These are phyloP conservation scores for Auricularia sp. DNA, from an alignment of 768 basidiomycete genomes.

Conservation along the genomic window DNA sequence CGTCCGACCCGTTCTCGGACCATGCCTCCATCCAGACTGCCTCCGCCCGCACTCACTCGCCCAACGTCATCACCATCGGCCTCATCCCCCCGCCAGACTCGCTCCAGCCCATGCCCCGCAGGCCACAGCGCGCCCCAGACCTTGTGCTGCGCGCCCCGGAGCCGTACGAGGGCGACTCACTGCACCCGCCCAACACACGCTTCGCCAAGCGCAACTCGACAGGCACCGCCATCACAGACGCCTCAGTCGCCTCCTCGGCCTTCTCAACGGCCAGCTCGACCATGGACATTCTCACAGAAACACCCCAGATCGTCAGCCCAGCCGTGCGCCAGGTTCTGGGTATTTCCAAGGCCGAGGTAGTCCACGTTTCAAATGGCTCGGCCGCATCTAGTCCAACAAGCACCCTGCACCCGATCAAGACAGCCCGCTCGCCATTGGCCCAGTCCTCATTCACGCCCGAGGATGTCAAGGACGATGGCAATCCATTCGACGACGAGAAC, in stretches of 20 bases:
- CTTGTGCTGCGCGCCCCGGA: slow-evolving; percentile 24
- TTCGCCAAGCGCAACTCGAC: slow-evolving; percentile 34
- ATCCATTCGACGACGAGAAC: slow-evolving; percentile 1
- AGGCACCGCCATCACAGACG: slow-evolving; percentile 43
- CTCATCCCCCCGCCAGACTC: slow-evolving; percentile 51
- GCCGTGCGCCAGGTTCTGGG: slow-evolving; percentile 60
- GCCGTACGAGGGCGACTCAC: slow-evolving; percentile 25
- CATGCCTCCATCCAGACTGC: slow-evolving; percentile 63
- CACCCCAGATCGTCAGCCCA: slow-evolving; percentile 39
- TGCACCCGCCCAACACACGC: slow-evolving; percentile 27
- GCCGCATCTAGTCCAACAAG: neutral
- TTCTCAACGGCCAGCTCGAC: slow-evolving; percentile 67
- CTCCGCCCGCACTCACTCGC: slow-evolving; percentile 61
- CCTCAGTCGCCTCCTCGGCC: slow-evolving; percentile 54
- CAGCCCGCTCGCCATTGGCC: slow-evolving; percentile 55
- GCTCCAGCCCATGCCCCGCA: slow-evolving; percentile 15
- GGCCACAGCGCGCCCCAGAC: slow-evolving; percentile 51
- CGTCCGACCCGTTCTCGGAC: slow-evolving; percentile 66
- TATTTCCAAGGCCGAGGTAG: slow-evolving; percentile 70
- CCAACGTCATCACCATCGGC: slow-evolving; percentile 83
- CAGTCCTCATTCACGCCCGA: slow-evolving; percentile 60
- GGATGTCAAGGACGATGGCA: slow-evolving; percentile 30
- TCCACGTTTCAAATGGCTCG: slow-evolving; percentile 36
- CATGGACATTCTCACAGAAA: slow-evolving; percentile 72
- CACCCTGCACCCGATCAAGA: neutral